Base-by-base conservation (phyloP, 2,329 filamentous ascomycete genomes). In the Talaromyces sp. region DNA sequence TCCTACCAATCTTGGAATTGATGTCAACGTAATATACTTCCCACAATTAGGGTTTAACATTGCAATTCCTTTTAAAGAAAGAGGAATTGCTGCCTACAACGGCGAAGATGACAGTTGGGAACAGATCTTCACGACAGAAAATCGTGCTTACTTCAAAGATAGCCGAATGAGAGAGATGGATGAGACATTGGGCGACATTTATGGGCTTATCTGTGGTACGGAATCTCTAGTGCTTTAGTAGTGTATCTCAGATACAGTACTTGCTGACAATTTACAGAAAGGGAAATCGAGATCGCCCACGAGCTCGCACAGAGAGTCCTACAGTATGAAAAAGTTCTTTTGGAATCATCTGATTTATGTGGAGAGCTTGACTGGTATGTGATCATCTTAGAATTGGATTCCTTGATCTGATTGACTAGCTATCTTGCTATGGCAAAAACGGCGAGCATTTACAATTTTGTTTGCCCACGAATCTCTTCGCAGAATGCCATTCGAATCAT, bases 41-140 rank as follows among this genome's bases (percentile, higher is more conserved):
- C 93, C 92, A 0, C 92, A 96, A 68, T 84, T 97, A 41, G 94
- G 94, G 0, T 99, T 97, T 70, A 83, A 97, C 41, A 89, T 92
- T 2, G 86, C 88, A 0, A 86, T 96, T 17, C 82, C 83, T 1
- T 73, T 87, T 3, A 84, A 91, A 65, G 76, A 80, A 14, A 85
- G 82, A 1, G 85, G 85, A 0, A 76, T 80, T 53, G 83, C 84
- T 0, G 77, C 83, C 11, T 92, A 88, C 65, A 81, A 85, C 65
- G 90, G 90, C 0, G 78, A 83, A 61, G 79, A 81, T 17, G 86
- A 86, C 59, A 74, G 75, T 0, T 99, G 93, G 94, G 85, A 92
- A 62, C 84, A 85, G 59, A 86, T 89, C 70, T 96, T 97, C 66
- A 80, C 81, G 2, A 89, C 88, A 0, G 85, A 89, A 19, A 85